These are phyloP conservation scores for Linaria vulgaris DNA, from an alignment of 257 asterid genomes.

Conservation along the genomic window DNA sequence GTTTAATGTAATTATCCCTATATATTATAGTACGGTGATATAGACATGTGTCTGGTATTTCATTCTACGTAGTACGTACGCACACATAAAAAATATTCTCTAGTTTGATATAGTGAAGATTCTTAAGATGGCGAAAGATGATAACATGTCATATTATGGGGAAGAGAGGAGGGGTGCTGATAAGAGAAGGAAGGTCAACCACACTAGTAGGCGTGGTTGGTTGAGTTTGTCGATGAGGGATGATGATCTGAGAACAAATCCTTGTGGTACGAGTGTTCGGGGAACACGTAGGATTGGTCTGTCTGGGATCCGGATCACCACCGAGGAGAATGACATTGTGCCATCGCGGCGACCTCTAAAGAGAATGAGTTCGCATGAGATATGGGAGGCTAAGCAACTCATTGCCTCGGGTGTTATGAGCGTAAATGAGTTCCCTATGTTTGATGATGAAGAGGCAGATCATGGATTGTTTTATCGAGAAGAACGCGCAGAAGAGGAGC, in stretches of 20 bases:
- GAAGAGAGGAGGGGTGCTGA: no score
- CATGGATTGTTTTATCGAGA: constrained; percentile 73
- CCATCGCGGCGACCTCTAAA: constrained; percentile 84
- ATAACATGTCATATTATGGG: no score
- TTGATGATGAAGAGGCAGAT: constrained; percentile 79
- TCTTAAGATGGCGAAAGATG: no score
- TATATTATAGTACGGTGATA: no score
- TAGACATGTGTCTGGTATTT: no score
- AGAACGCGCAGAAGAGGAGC: constrained; percentile 92
- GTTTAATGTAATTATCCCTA: no score
- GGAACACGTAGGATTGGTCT: constrained; percentile 61
- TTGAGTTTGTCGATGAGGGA: no score
- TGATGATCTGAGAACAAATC: constrained; percentile 50
- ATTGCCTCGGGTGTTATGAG: constrained; percentile 86
- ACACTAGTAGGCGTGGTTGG: no score
- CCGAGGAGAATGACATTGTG: constrained; percentile 54
- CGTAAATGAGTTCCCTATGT: constrained; percentile 53
- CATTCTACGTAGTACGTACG: no score
- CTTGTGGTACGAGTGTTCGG: constrained; percentile 49
- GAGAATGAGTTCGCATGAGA: constrained; percentile 94
- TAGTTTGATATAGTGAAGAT: no score
- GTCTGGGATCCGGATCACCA: constrained; percentile 61
- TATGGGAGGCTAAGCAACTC: constrained; percentile 91
- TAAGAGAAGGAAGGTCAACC: no score
- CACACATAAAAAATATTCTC: no score